Evolutionary conservation across 495 filamentous ascomycete species (phyloP).

Genomic region (Podospora conica): DNA sequence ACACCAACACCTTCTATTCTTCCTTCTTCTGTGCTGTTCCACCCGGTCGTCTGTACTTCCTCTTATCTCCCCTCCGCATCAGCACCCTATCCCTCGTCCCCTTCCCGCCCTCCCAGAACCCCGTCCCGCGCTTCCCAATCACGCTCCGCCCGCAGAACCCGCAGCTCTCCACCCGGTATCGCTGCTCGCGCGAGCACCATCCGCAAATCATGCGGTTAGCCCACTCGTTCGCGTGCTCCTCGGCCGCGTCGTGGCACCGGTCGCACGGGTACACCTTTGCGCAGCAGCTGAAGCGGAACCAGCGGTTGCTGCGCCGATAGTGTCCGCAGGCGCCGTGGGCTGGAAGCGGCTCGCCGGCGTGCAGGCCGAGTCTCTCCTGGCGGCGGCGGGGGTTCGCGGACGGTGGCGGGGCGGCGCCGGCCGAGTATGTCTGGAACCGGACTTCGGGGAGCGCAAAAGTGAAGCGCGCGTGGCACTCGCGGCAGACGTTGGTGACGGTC

Average conservation of each 20-base stretch:
- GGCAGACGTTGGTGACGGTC: constrained; percentile 68
- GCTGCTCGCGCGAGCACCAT: constrained; percentile 76
- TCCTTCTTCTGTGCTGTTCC: constrained; percentile 23
- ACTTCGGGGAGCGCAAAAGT: constrained; percentile 75
- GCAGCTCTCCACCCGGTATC: constrained; percentile 74
- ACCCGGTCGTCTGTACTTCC: constrained; percentile 59
- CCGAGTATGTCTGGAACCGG: constrained; percentile 68
- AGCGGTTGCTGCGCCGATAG: constrained; percentile 73
- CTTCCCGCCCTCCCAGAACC: constrained; percentile 91
- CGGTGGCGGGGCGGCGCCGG: constrained; percentile 38
- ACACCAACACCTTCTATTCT: not conserved
- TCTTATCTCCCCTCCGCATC: constrained; percentile 71
- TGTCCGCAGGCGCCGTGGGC: constrained; percentile 68
- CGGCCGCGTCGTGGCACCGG: constrained; percentile 69
- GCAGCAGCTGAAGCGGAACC: constrained; percentile 70
- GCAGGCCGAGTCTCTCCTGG: constrained; percentile 72
- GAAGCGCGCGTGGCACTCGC: constrained; percentile 78
- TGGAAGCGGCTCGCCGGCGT: constrained; percentile 73
- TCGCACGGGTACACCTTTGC: constrained; percentile 68
- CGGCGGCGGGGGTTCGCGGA: constrained; percentile 43
- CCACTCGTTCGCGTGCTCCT: constrained; percentile 73
- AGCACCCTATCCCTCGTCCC: constrained; percentile 64
- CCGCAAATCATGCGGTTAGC: constrained; percentile 88
- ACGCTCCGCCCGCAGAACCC: constrained; percentile 67
- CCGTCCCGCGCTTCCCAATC: constrained; percentile 56